Base-by-base conservation (phyloP, 805 yeast species). In the Yamadazyma paraphyllophila region DNA sequence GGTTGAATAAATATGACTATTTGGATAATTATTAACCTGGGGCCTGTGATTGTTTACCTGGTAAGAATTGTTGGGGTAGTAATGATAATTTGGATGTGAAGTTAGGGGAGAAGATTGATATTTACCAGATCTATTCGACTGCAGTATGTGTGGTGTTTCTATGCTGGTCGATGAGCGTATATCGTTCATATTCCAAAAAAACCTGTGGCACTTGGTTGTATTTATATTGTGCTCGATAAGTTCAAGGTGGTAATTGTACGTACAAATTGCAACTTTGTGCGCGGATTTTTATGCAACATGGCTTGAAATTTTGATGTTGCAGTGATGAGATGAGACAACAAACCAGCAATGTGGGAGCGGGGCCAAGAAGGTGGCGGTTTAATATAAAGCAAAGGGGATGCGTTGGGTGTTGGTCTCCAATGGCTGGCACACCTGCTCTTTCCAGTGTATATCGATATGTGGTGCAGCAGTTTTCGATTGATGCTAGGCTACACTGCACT, bases 161-260 rank as follows among this genome's bases (percentile, higher is more conserved):
- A 34, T 16, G 27, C 12, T 13, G 8, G 43, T 10, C 25, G 36
- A 12, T 30, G 41, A 20, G 17, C 41, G 40, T 36, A 43, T 36
- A 11, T 43, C 46, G 41, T 43, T 43, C 46, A 43, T 43, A 13
- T 12, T 43, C 30, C 4, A 20, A 36, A 26, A 40, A 36, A 15
- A 13, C 33, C 24, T 20, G 20, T n/a, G 41, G 46, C 12, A 36
- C 10, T 11, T 7, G 12, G 27, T 36, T 31, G 39, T 42, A 42
- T 43, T 43, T 43, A 43, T 36, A 37, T 30, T 36, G 37, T 42
- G 42, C 35, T 29, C 35, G 24, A 24, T 36, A 20, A 12, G 16
- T 36, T 36, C 13, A 20, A 39, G 32, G 42, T 29, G 14, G 42
- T 39, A 16, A 29, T 39, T 39, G 16, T 29, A 17, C 16, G 35